Base-by-base conservation (phyloP, 139 green algal species). In the Chlorella sp. region DNA sequence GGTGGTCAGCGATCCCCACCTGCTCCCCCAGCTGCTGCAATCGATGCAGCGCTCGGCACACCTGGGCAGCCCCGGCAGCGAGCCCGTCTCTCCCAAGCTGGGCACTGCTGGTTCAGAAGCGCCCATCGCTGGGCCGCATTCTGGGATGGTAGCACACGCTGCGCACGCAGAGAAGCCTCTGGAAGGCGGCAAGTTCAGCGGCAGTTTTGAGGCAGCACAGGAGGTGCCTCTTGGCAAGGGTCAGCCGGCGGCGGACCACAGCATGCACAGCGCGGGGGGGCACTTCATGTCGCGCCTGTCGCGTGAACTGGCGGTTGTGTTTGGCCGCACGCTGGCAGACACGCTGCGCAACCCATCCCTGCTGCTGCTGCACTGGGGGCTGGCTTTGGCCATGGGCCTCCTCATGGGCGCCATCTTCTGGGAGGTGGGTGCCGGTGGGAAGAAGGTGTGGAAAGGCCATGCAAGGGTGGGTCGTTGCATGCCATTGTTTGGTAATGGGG, bases 331-430 rank as follows among this genome's bases (percentile, higher is more conserved):
- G 18, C 24, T 91, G 48, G 48, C 92, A 32, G 95, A 97, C 73
- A 92, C 97, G 81, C 22, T 94, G 37, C 92, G 96, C 68, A 96
- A 96, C 92, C 96, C 96, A 3, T 64, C 91, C 42, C 83, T 97
- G 86, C 82, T 95, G n/a, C 75, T 90, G n/a, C 91, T 97, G 86
- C 96, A 98, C 90, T 94, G 69, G 64, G 39, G 82, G 3, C 90
- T 96, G 16, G 90, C 85, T 0, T 28, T 94, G 48, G 57, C 89
- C 53, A 92, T 97, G 86, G 96, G 96, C 28, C 37, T 96, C 37
- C 82, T 96, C 34, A 91, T 91, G 60, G 95, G 94, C 42, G 36
- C 90, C 76, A 94, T 97, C 86, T 97, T 97, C 87, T 95, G 84
- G 76, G 36, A 95, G 40, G 88, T 94, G 61, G 34, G 32, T 3